Conservation (phyloP, 306 rosid genomes). For the Fragaria ananassa region DNA sequence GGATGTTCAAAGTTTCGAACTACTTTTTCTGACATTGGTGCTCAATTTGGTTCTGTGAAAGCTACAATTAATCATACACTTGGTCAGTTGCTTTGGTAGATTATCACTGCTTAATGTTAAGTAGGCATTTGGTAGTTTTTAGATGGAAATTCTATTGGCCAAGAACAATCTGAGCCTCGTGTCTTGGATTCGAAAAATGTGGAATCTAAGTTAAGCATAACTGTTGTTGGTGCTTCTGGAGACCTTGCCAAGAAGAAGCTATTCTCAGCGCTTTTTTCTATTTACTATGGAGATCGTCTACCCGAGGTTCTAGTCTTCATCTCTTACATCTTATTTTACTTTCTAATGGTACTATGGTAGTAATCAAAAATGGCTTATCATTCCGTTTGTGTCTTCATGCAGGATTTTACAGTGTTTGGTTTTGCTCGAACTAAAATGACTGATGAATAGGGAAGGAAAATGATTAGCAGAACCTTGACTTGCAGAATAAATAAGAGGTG, state of each 20-base stretch:
- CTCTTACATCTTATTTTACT: conserved; percentile 2
- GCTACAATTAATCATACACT: conserved; percentile 4
- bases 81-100: conserved; percentile 9
- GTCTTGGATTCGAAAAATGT: conserved; percentile 35
- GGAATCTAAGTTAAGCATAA: conserved; percentile 68
- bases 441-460: conserved; percentile 67
- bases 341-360: not conserved
- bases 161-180: conserved; percentile 36
- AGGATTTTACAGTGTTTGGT: conserved; percentile 79
- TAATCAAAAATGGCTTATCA: conserved; percentile 7
- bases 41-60: conserved; percentile 12
- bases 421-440: conserved; percentile 84
- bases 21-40: conserved; percentile 12
- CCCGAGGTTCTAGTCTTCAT: conserved; percentile 55
- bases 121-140: conserved; percentile 35
- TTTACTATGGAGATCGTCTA: conserved; percentile 77
- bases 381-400: conserved; percentile 30
- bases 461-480: conserved; percentile 75
- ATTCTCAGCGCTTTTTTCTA: conserved; percentile 94
- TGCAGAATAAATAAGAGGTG: conserved; percentile 94
- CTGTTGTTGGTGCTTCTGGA: conserved; percentile 97
- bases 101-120: conserved; percentile 20
- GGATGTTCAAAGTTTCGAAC: conserved; percentile 8
- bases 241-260: conserved; percentile 97
- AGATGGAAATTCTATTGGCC: conserved; percentile 50